Base-by-base conservation (phyloP, 140 eudicot genomes). In the Erigeron philadelphicus region DNA sequence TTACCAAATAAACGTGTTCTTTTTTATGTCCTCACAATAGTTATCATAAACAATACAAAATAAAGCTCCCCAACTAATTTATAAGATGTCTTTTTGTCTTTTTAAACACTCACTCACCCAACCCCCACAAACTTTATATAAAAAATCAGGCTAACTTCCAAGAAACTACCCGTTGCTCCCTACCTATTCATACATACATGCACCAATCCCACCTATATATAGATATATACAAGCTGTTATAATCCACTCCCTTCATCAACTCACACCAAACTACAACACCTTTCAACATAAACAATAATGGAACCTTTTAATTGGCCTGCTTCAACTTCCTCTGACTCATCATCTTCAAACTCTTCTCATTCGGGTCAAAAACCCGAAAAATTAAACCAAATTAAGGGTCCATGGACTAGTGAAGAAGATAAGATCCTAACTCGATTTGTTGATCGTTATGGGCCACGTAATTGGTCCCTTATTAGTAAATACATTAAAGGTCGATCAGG, bases 351-450 rank as follows among this genome's bases (percentile, higher is more conserved):
- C 4, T 53, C 86, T 23, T 72, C 81, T 8, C 70, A 66, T 11
- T 81, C 88, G 5, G 71, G 71, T 40, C 75, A 76, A 31, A 68
- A 80, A 8, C 63, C 60, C 13, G 67, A 70, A 21, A 38, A 66
- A 21, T n/a, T 44, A 1, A 54, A 68, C 47, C 61, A 62, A 56
- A 83, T 86, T 40, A 86, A 83, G 46, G 93, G 93, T 12, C 88
- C 93, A 38, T 86, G 93, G 94, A 86, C 85, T 47, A 78, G 65
- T 3, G 89, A 83, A 68, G 94, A 86, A 66, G 94, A 86, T 68
- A 67, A 61, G 85, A 83, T 86, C 73, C 70, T 86, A 3, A 86
- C 87, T 31, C 82, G 83, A 6, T 66, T 86, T n/a, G 89, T 86
- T 9, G 87, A 86, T 9, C 80, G 81, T 2, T 81, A 78, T 64